A percentile compares a stretch with the other conserved stretches of the same genome.
Conservation (phyloP, 352 stramenopile genomes). For the Pythium dissimile region DNA sequence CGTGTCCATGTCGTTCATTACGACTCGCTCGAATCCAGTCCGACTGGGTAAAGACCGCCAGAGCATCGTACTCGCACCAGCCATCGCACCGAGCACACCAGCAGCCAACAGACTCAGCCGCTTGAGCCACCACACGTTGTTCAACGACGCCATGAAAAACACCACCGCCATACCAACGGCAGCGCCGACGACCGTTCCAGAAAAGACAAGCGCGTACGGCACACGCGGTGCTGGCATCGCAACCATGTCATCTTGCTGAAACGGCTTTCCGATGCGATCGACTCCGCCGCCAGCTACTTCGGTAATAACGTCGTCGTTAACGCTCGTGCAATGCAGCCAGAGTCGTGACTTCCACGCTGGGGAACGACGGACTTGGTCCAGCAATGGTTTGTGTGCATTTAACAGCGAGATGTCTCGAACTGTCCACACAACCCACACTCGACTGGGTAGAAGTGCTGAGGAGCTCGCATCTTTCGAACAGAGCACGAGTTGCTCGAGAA, state of each 20-base stretch:
- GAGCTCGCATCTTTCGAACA: slow-evolving; percentile 21
- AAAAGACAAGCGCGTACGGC: slow-evolving; percentile 6
- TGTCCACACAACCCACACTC: slow-evolving; percentile 23
- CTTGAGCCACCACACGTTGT: slow-evolving; percentile 19
- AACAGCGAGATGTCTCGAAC: slow-evolving; percentile 18
- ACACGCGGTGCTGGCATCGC: neutral
- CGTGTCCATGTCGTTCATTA: slow-evolving; percentile 7
- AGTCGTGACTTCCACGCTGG: slow-evolving; percentile 10
- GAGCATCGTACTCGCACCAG: slow-evolving; percentile 13
- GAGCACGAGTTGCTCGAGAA: slow-evolving; percentile 50
- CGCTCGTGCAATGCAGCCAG: slow-evolving; percentile 14
- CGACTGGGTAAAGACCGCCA: slow-evolving; percentile 10
- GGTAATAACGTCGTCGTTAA: neutral
- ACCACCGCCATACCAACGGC: slow-evolving; percentile 15
- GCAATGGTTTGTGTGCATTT: slow-evolving; percentile 12
- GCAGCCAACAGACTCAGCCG: slow-evolving; percentile 9
- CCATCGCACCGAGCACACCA: slow-evolving; percentile 7
- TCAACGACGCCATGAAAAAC: slow-evolving; percentile 1
- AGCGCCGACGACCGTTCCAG: slow-evolving; percentile 4
- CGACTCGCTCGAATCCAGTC: slow-evolving; percentile 14
- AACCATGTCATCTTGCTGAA: neutral
- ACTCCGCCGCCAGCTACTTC: neutral
- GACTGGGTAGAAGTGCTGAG: neutral
- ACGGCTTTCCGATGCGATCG: neutral
- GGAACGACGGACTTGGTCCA: slow-evolving; percentile 12